Evolutionary conservation across 495 filamentous ascomycete species (phyloP).

Genomic region (Penicillium psychrofluorescens): DNA sequence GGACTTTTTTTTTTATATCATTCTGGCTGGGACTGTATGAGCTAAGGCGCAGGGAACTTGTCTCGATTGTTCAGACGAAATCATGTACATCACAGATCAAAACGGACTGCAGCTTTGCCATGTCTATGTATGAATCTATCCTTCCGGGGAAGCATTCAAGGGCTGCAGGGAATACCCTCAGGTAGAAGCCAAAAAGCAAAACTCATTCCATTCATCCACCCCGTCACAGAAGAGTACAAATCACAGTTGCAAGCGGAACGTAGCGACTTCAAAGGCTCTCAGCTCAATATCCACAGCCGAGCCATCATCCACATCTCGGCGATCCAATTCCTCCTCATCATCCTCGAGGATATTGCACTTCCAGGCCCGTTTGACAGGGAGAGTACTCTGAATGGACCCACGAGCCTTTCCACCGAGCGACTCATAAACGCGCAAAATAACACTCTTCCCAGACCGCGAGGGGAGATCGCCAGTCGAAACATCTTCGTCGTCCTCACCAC

Average conservation of each 20-base stretch:
- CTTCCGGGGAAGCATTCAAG: neutral
- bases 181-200: neutral
- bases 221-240: neutral
- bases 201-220: neutral
- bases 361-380: conserved; percentile 66
- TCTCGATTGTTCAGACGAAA: conserved; percentile 1
- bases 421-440: conserved; percentile 83
- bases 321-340: conserved; percentile 43
- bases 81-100: conserved; percentile 19
- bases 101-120: neutral
- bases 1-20: neutral
- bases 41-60: conserved; percentile 1
- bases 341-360: conserved; percentile 70
- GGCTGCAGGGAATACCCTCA: neutral
- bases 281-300: conserved; percentile 54
- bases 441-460: conserved; percentile 60
- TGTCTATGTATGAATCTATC: too few species aligned
- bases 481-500: conserved; percentile 93
- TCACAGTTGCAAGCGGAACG: conserved; percentile 68
- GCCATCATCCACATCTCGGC: conserved; percentile 29
- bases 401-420: conserved; percentile 76
- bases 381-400: conserved; percentile 54
- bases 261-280: conserved; percentile 85
- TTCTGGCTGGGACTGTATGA: neutral
- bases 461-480: conserved; percentile 66